Evolutionary conservation across 768 basidiomycete species (phyloP).

Genomic region (Chlorophyllum brunneum): DNA sequence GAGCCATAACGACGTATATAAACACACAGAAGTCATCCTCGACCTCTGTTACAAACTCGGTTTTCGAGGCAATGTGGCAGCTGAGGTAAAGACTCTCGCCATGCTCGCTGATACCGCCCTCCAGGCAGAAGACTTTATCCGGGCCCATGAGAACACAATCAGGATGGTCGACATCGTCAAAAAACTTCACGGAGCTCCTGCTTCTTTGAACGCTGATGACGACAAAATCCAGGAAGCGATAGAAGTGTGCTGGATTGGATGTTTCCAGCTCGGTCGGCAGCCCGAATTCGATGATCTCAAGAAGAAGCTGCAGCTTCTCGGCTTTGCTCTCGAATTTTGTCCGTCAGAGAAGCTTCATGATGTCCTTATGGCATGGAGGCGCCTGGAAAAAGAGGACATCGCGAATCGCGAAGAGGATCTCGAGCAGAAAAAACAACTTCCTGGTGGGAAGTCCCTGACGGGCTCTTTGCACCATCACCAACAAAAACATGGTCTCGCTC

Average conservation of each 20-base stretch:
- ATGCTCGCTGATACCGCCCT: slow-evolving; percentile 91
- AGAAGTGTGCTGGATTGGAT: slow-evolving; percentile 88
- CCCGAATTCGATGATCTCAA: slow-evolving; percentile 66
- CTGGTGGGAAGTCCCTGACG: slow-evolving; percentile 7
- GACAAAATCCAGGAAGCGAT: slow-evolving; percentile 51
- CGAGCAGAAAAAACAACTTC: slow-evolving; percentile 14
- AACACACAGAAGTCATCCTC: slow-evolving; percentile 87
- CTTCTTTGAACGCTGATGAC: slow-evolving; percentile 28
- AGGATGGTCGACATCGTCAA: slow-evolving; percentile 65
- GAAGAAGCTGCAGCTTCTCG: slow-evolving; percentile 68
- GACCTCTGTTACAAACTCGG: slow-evolving; percentile 90
- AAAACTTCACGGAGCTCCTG: slow-evolving; percentile 36
- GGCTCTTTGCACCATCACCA: slow-evolving; percentile 7
- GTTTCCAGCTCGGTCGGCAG: slow-evolving; percentile 84
- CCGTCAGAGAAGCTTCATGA: slow-evolving; percentile 77
- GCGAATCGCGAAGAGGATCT: slow-evolving; percentile 41
- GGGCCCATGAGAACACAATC: slow-evolving; percentile 69
- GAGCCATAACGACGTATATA: slow-evolving; percentile 82
- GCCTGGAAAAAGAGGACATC: slow-evolving; percentile 64
- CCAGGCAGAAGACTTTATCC: slow-evolving; percentile 72
- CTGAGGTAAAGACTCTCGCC: slow-evolving; percentile 77
- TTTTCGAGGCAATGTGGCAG: slow-evolving; percentile 64
- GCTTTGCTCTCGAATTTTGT: slow-evolving; percentile 81
- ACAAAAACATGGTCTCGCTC: slow-evolving; percentile 11
- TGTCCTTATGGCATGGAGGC: slow-evolving; percentile 75